These are phyloP conservation scores for Carex arenaria DNA, from an alignment of 202 grass and related monocot species.

Conservation along the genomic window DNA sequence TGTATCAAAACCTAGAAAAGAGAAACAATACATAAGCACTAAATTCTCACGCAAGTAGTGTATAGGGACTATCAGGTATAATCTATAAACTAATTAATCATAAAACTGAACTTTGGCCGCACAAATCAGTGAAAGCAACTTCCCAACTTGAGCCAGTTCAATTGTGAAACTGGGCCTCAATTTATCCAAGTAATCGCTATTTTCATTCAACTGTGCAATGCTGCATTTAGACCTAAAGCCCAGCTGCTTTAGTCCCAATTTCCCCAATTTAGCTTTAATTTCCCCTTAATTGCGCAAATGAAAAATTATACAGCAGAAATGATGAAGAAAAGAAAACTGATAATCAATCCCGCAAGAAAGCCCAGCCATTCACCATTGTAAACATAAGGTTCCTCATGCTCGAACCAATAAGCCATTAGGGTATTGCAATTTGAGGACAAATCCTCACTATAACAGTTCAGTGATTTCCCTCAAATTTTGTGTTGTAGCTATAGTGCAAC, in stretches of 20 bases:
- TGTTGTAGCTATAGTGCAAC: background rate
- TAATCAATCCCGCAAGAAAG: background rate
- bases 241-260: background rate
- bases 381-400: background rate
- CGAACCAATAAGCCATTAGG: background rate
- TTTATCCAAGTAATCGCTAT: background rate
- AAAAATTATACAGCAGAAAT: background rate
- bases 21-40: background rate
- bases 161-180: background rate
- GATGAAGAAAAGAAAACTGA: background rate
- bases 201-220: background rate
- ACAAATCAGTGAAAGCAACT: background rate
- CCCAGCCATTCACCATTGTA: background rate
- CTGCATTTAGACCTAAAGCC: background rate
- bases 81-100: background rate
- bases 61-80: background rate
- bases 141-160: background rate
- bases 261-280: background rate
- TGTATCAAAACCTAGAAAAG: constrained; percentile 91
- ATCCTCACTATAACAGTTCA: constrained; percentile 4
- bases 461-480: background rate
- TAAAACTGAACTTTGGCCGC: background rate
- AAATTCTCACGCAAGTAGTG: background rate
- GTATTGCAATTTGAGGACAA: constrained; percentile 6
- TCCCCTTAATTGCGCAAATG: background rate